A percentile compares a stretch with the other conserved stretches of the same genome.
phyloP scores from a whole-genome alignment of 2,329 filamentous ascomycete genomes.

The Fusarium sambucinum region DNA sequence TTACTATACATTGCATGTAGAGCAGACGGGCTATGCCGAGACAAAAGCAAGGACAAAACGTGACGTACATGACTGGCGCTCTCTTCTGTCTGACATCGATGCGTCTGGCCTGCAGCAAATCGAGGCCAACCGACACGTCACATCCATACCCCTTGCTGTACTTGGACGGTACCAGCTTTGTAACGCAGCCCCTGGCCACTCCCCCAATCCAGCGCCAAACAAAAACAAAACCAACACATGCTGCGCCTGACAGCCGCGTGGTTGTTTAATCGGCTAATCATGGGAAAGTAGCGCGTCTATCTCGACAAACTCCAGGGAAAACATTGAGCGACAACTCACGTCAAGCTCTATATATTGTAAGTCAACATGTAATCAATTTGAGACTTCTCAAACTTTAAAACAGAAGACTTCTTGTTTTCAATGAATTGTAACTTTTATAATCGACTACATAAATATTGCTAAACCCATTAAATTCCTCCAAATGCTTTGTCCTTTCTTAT shows the following conservation, averaged over 20 bases:
- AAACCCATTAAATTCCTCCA: not conserved
- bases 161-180: not conserved
- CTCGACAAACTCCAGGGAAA: not conserved
- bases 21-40: slow-evolving; percentile 1
- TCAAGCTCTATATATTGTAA: not conserved
- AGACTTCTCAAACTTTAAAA: not conserved
- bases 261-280: slow-evolving; percentile 2
- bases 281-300: not conserved
- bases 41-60: slow-evolving; percentile 29
- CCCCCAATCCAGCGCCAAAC: not conserved
- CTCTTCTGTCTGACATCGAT: slow-evolving; percentile 14
- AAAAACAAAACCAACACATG: not conserved
- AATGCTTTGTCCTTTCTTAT: not conserved
- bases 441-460: not conserved
- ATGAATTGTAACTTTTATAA: not conserved
- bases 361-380: no score
- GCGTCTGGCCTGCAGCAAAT: slow-evolving; percentile 10
- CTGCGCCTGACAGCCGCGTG: not conserved
- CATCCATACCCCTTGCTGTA: slow-evolving; percentile 4
- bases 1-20: not conserved
- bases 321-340: not conserved
- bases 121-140: slow-evolving; percentile 18
- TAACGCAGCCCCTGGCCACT: not conserved
- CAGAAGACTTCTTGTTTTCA: not conserved
- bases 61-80: slow-evolving; percentile 11